Conservation (phyloP, 768 basidiomycete species). For the Rhodosporidiobolus sp. region DNA sequence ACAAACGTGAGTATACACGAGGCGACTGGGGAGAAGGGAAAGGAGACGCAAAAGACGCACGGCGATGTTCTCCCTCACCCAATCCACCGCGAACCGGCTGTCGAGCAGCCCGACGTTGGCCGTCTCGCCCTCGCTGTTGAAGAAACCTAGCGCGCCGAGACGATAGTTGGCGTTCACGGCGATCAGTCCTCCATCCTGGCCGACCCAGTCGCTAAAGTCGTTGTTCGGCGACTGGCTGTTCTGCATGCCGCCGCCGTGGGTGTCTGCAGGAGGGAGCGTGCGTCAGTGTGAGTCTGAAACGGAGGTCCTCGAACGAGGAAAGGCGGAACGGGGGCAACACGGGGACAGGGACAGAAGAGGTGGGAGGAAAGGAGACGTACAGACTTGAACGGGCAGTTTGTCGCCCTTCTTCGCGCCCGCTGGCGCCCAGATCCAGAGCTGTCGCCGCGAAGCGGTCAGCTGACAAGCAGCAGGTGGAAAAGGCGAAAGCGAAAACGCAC, state of each 20-base stretch:
- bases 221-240: constrained; percentile 24
- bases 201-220: constrained; percentile 30
- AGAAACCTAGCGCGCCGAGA: constrained; percentile 30
- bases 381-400: constrained; percentile 26
- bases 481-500: background rate
- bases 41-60: background rate
- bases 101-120: constrained; percentile 35
- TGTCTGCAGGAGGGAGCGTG: background rate
- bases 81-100: constrained; percentile 24
- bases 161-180: constrained; percentile 36
- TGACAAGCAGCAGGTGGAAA: background rate
- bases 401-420: constrained; percentile 25
- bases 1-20: too few species aligned
- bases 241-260: constrained; percentile 28
- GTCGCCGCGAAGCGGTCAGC: background rate
- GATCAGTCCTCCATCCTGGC: constrained; percentile 19
- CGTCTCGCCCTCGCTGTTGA: constrained; percentile 18
- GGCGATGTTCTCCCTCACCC: constrained; percentile 27
- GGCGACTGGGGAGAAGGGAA: background rate
- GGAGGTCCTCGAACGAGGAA: too few species aligned
- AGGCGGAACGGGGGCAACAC: too few species aligned
- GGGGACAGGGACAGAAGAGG: too few species aligned
- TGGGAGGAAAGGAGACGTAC: background rate
- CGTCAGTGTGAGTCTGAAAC: too few species aligned
- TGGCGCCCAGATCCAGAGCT: constrained; percentile 36